A percentile compares a stretch with the other conserved stretches of the same genome.
Evolutionary conservation across 345 rosid genomes (phyloP).

Genomic region (Rhizophora apiculata): DNA sequence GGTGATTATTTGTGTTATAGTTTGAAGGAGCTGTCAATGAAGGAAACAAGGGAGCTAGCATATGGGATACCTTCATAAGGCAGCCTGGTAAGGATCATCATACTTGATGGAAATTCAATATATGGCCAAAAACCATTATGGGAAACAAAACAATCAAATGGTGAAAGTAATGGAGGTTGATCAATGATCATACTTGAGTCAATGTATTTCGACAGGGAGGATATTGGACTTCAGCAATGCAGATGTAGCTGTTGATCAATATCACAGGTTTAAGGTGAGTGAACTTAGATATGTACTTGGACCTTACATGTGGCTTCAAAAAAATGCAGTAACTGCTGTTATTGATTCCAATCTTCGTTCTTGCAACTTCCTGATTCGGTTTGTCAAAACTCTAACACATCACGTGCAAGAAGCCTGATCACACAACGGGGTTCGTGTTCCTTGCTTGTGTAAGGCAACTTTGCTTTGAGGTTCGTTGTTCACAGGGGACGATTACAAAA

Average conservation of each 20-base stretch:
- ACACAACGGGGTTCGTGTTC: no score
- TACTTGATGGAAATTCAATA: not conserved
- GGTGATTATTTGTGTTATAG: constrained; percentile 27
- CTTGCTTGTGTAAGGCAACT: not conserved
- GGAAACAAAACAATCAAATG: not conserved
- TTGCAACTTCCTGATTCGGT: no score
- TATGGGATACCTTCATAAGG: constrained; percentile 84
- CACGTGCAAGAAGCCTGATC: no score
- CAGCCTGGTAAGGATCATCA: constrained; percentile 48
- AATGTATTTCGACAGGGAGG: constrained; percentile 47
- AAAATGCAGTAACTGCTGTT: no score
- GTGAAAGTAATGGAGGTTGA: not conserved
- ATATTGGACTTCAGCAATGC: constrained; percentile 96
- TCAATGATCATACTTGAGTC: not conserved
- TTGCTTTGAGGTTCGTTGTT: not conserved
- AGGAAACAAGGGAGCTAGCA: constrained; percentile 87
- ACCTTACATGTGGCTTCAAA: no score
- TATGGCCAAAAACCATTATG: not conserved
- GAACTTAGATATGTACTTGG: not conserved
- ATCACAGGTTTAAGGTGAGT: constrained; percentile 71
- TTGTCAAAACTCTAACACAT: no score
- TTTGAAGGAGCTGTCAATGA: constrained; percentile 88
- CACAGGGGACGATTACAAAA: constrained; percentile 2
- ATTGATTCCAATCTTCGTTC: no score
- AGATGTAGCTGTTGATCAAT: constrained; percentile 86